Conservation (phyloP, 2,329 filamentous ascomycete genomes). For the Trichoderma hamatum region DNA sequence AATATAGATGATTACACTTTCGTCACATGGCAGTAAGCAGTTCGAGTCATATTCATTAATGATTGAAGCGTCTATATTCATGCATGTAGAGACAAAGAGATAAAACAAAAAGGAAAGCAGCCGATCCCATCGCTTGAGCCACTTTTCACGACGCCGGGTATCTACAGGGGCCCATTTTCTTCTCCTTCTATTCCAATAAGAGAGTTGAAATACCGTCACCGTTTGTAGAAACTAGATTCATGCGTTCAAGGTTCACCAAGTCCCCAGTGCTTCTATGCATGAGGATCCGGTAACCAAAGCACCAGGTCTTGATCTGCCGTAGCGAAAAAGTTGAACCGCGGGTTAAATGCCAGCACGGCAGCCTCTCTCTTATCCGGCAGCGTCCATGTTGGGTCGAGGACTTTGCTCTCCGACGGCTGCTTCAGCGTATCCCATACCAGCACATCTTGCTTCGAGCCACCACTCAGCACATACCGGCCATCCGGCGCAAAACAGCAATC, state of each 20-base stretch:
- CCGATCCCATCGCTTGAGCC: background rate
- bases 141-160: constrained; percentile 16
- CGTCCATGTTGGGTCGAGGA: constrained; percentile 64
- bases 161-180: constrained; percentile 1
- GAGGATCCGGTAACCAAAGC: constrained; percentile 76
- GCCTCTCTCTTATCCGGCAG: constrained; percentile 69
- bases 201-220: background rate
- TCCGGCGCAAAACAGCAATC: constrained; percentile 91
- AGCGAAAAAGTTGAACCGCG: constrained; percentile 87
- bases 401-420: constrained; percentile 56
- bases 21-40: background rate
- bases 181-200: background rate
- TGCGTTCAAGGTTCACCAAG: background rate
- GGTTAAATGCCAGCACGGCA: constrained; percentile 84
- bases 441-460: constrained; percentile 68
- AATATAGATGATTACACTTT: background rate
- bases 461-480: constrained; percentile 84
- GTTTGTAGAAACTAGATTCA: background rate
- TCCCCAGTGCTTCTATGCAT: constrained; percentile 42
- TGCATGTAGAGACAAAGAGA: background rate
- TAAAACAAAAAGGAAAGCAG: background rate
- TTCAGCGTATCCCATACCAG: constrained; percentile 83
- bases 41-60: background rate
- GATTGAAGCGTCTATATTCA: constrained; percentile 2
- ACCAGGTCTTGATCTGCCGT: constrained; percentile 83